Conservation (phyloP, 768 basidiomycete species). For the Naematelia aurantialba region DNA sequence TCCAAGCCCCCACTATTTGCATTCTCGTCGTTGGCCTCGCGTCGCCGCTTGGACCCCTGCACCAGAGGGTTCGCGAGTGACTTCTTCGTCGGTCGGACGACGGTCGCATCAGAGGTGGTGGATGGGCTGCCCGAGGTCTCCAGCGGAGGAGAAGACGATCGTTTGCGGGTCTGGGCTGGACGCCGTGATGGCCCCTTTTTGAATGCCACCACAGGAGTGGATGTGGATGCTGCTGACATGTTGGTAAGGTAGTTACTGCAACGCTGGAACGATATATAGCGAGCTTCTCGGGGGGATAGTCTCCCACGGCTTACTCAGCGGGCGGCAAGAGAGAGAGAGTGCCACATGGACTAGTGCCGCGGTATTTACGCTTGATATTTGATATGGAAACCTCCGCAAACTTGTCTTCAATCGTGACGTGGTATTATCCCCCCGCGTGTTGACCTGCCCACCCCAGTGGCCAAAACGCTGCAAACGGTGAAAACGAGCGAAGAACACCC, state of each 20-base stretch:
- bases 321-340: not conserved
- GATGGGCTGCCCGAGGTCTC: conserved; percentile 18
- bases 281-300: too few relatives aligned
- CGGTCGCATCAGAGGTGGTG: conserved; percentile 45
- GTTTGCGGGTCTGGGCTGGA: conserved; percentile 63
- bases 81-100: conserved; percentile 73
- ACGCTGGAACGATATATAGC: too few relatives aligned
- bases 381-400: not conserved
- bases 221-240: conserved; percentile 14
- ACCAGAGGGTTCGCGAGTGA: conserved; percentile 66
- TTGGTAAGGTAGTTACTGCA: not conserved
- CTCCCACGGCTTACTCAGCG: not conserved
- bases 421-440: not conserved
- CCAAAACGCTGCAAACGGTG: not conserved
- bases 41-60: conserved; percentile 68
- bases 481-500: not conserved
- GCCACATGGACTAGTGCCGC: too few relatives aligned
- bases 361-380: too few relatives aligned
- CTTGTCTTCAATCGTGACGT: too few relatives aligned
- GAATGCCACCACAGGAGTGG: conserved; percentile 63
- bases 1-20: conserved; percentile 50
- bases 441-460: not conserved
- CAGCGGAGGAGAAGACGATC: conserved; percentile 64
- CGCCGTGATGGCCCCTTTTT: conserved; percentile 84
- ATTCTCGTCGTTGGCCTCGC: conserved; percentile 56